phyloP scores from a whole-genome alignment of 2,329 filamentous ascomycete species.

The Sclerotiophoma versabilis region DNA sequence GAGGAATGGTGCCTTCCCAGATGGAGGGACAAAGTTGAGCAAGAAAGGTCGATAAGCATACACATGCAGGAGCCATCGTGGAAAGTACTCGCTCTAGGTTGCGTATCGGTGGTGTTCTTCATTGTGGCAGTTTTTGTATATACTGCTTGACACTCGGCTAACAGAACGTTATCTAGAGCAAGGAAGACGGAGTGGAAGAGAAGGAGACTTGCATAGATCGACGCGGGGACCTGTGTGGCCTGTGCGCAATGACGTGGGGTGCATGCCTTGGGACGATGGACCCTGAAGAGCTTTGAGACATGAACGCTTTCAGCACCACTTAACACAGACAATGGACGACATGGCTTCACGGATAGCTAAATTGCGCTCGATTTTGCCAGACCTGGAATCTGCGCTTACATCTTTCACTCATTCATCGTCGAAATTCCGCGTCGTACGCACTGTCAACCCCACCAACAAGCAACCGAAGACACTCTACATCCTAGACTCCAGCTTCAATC shows the following conservation, averaged over 20 bases:
- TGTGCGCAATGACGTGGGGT: constrained; percentile 10
- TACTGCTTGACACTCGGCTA: not conserved
- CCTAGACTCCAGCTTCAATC: constrained; percentile 72
- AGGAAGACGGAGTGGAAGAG: not conserved
- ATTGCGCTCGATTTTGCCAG: constrained; percentile 39
- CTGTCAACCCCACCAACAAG: constrained; percentile 40
- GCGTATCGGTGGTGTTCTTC: constrained; percentile 1
- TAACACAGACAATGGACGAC: constrained; percentile 21
- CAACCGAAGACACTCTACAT: constrained; percentile 62
- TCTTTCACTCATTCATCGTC: constrained; percentile 43
- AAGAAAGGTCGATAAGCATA: not conserved
- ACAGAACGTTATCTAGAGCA: not conserved
- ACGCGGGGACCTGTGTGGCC: not conserved
- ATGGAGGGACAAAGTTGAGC: constrained; percentile 12
- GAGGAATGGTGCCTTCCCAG: constrained; percentile 15
- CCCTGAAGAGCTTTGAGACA: constrained; percentile 9
- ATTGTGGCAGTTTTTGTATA: not conserved
- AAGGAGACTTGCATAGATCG: not conserved
- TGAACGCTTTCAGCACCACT: constrained; percentile 2
- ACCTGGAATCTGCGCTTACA: constrained; percentile 42
- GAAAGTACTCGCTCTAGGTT: constrained; percentile 1
- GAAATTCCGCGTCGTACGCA: constrained; percentile 47
- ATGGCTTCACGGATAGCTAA: constrained; percentile 41
- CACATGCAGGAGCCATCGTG: constrained; percentile 2
- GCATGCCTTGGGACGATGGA: not conserved